These are phyloP conservation scores for Lipomyces lipofer DNA, from an alignment of 805 yeast species.

Conservation along the genomic window DNA sequence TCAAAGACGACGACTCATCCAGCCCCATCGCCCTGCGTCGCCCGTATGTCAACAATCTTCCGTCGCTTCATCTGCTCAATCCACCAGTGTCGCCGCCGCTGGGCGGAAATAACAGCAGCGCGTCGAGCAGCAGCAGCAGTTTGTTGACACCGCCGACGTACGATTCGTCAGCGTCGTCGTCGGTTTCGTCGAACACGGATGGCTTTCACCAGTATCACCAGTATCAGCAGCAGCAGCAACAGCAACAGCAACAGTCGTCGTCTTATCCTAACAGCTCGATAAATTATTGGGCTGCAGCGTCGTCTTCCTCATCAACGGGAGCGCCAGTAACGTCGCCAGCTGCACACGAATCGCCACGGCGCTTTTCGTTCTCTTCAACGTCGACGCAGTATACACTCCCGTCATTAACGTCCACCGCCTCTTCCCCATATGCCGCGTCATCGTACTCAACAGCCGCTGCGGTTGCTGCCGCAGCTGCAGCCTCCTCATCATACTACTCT, in stretches of 20 bases:
- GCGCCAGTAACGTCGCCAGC: conserved; percentile 15
- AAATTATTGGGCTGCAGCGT: conserved; percentile 25
- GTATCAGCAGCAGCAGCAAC: neutral
- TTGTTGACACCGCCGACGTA: conserved; percentile 15
- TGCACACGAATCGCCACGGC: conserved; percentile 6
- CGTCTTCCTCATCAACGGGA: conserved; percentile 12
- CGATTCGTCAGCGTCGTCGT: conserved; percentile 5
- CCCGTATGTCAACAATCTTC: conserved; percentile 20
- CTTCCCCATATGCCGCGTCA: conserved; percentile 5
- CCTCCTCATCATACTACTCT: neutral
- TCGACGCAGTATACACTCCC: conserved; percentile 29
- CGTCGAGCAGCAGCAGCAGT: conserved; percentile 9
- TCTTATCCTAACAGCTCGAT: conserved; percentile 22
- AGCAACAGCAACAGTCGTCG: conserved; percentile 8
- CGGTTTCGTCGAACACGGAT: conserved; percentile 3
- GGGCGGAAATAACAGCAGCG: neutral
- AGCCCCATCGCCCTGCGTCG: conserved; percentile 2
- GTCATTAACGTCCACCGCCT: conserved; percentile 22
- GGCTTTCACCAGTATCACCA: neutral
- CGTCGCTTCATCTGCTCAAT: conserved; percentile 21
- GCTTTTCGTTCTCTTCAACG: conserved; percentile 13
- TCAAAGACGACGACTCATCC: neutral
- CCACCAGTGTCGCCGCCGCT: conserved; percentile 10
- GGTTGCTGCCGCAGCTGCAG: conserved; percentile 2
- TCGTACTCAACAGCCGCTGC: conserved; percentile 3